phyloP scores from a whole-genome alignment of 768 basidiomycete genomes.

The Suillus hirtellus region DNA sequence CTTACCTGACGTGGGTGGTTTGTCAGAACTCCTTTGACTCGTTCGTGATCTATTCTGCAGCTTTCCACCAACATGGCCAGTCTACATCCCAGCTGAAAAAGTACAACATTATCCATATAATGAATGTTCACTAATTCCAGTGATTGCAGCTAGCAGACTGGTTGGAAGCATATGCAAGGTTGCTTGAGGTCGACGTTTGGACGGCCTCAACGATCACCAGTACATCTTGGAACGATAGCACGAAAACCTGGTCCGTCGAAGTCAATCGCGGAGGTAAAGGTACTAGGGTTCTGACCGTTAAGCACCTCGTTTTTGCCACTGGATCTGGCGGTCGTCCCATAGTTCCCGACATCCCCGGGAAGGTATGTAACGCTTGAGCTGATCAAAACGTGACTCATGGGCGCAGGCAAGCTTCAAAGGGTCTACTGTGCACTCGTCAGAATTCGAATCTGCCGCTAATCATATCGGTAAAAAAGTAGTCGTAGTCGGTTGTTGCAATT shows the following conservation, averaged over 20 bases:
- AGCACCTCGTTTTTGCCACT: conserved; percentile 58
- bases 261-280: conserved; percentile 35
- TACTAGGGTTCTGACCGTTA: conserved; percentile 38
- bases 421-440: conserved; percentile 49
- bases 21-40: neutral
- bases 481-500: conserved; percentile 69
- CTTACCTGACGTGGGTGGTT: conserved; percentile 48
- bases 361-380: neutral
- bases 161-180: conserved; percentile 61
- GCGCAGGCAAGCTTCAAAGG: conserved; percentile 54
- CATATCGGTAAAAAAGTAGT: conserved; percentile 64
- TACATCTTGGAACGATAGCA: conserved; percentile 38
- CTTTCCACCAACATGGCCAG: conserved; percentile 61
- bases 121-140: neutral
- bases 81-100: conserved; percentile 52
- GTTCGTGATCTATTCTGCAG: conserved; percentile 25
- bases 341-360: conserved; percentile 40
- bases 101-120: conserved; percentile 20
- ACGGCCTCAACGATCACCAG: conserved; percentile 46
- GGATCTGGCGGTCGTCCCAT: conserved; percentile 49
- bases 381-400: neutral
- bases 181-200: conserved; percentile 66
- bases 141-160: conserved; percentile 57
- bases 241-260: conserved; percentile 46
- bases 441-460: conserved; percentile 48